Evolutionary conservation across 345 rosid genomes (phyloP), one percentile per base, ranked within the genome.

Genomic region (Mercurialis annua): DNA sequence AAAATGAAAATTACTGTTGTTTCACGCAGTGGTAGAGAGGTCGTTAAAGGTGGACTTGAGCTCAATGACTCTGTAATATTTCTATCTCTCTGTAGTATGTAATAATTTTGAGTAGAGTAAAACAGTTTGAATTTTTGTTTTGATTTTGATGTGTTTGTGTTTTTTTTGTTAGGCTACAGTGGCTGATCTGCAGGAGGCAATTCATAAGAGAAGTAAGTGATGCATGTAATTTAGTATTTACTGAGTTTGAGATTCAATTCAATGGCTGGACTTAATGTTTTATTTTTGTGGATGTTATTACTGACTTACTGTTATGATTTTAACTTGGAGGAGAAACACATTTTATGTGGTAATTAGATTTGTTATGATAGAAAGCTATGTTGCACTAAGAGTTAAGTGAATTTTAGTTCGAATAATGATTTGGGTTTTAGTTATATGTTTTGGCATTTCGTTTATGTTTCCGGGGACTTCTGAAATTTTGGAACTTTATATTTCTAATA

Each of bases 161-260:
- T 62, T 66, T n/a, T 43, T 67, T 59, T 68, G 70, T 73, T n/a
- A 94, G 99, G 98, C 97, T 47, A 91, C 89, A 5, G 97, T 94
- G 66, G 85, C 86, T 79, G 96, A 91, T 84, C 84, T 91, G 82
- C 97, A 91, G 80, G 92, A 89, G 69, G 93, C 91, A 59, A 89
- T 94, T 80, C 83, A 91, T 58, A 81, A 81, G 76, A 70, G 90
- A 84, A 87, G 99, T 89, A 76, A 76, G 85, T 81, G 29, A 43
- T 48, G 2, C 42, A 14, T 21, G 16, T 29, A 18, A 5, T 24
- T 49, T n/a, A 10, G 12, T 31, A 20, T 14, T 40, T 1, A 9
- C 11, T 17, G 27, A 15, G 5, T 27, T 27, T 21, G 6, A 11
- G 17, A 9, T 42, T 36, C 7, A 16, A 29, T 16, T 23, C 21